Evolutionary conservation across 106 monocot species (phyloP).

Genomic region (Hemerocallis citrina): DNA sequence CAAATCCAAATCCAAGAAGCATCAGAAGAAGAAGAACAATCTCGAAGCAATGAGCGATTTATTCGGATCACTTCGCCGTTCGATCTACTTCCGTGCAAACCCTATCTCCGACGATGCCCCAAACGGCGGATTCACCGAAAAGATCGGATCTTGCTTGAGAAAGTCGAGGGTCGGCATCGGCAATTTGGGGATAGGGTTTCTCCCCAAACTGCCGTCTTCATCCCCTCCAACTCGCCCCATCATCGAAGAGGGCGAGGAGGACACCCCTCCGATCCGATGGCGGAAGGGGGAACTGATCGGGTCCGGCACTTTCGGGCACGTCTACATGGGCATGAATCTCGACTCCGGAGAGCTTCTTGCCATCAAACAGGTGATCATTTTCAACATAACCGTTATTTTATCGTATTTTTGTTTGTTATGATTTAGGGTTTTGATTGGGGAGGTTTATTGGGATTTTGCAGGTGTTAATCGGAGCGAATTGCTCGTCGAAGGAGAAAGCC

Average conservation of each 20-base stretch:
- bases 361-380: constrained; percentile 65
- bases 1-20: too few species aligned
- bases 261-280: constrained; percentile 55
- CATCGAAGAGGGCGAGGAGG: constrained; percentile 11
- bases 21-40: too few species aligned
- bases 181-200: constrained; percentile 36
- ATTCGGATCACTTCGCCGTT: constrained; percentile 85
- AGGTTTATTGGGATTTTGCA: constrained; percentile 23
- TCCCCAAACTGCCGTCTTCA: constrained; percentile 19
- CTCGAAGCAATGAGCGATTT: constrained; percentile 93
- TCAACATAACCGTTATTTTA: too few species aligned
- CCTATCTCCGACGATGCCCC: constrained; percentile 16
- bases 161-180: constrained; percentile 76
- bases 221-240: not conserved
- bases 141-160: constrained; percentile 66
- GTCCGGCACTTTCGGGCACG: constrained; percentile 75
- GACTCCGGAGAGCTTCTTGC: constrained; percentile 81
- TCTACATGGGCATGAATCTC: constrained; percentile 92
- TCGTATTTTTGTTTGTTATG: too few species aligned
- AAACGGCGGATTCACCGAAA: constrained; percentile 34
- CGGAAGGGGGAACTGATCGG: constrained; percentile 81
- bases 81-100: constrained; percentile 49
- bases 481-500: constrained; percentile 71
- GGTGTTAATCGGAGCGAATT: constrained; percentile 69
- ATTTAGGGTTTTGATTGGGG: not conserved